phyloP scores from a whole-genome alignment of 1,284 basidiomycete species.

The Naganishia liquefaciens region DNA sequence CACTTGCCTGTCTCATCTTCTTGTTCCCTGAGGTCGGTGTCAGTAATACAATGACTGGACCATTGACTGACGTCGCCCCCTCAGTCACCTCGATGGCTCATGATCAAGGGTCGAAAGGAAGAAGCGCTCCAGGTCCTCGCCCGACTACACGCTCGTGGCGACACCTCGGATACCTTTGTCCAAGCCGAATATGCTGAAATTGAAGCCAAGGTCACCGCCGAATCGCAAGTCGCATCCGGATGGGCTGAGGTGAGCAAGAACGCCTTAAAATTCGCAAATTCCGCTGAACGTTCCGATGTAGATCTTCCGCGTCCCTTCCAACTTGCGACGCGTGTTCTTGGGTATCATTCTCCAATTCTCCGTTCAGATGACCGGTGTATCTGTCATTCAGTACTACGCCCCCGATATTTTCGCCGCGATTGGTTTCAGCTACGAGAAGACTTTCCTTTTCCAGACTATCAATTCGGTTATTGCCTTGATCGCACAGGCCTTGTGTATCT shows the following conservation, averaged over 20 bases:
- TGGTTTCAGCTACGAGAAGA: conserved; percentile 55
- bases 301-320: conserved; percentile 60
- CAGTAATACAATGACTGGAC: too few relatives aligned
- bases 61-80: not conserved
- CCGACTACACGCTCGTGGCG: conserved; percentile 60
- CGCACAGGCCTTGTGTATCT: conserved; percentile 61
- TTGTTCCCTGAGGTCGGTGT: conserved; percentile 57
- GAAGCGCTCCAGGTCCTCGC: conserved; percentile 57
- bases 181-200: conserved; percentile 54
- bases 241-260: conserved; percentile 38
- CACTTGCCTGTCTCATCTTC: conserved; percentile 62
- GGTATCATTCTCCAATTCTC: conserved; percentile 55
- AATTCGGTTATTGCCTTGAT: conserved; percentile 64
- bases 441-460: conserved; percentile 64
- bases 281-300: conserved; percentile 40
- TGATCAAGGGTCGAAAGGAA: conserved; percentile 59
- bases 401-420: conserved; percentile 43
- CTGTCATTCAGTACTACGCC: conserved; percentile 52
- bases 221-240: conserved; percentile 48
- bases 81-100: conserved; percentile 53
- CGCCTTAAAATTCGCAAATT: not conserved
- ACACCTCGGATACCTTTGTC: conserved; percentile 55
- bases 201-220: conserved; percentile 47
- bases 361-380: conserved; percentile 60
- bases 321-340: conserved; percentile 56